These are phyloP conservation scores for Botrytis squamosa DNA, from an alignment of 2,329 filamentous ascomycete species.

Conservation along the genomic window DNA sequence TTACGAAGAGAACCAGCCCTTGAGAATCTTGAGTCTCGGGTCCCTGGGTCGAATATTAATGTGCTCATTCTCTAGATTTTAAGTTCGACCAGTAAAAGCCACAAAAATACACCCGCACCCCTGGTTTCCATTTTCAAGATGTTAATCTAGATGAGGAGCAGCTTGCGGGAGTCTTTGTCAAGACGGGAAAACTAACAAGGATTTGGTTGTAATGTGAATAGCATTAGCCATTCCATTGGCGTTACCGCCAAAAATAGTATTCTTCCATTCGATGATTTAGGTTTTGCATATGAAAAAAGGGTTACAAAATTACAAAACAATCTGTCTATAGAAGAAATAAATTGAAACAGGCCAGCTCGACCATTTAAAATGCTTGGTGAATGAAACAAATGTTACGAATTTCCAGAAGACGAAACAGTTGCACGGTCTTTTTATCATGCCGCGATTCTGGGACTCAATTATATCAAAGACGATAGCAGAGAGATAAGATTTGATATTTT, in stretches of 20 bases:
- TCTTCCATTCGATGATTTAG: neutral
- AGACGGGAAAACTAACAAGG: neutral
- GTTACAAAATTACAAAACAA: neutral
- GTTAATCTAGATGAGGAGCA: neutral
- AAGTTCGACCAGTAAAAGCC: neutral
- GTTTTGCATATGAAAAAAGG: neutral
- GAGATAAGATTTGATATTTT: neutral
- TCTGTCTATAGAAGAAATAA: neutral
- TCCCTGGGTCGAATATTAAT: neutral
- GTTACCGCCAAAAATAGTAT: neutral
- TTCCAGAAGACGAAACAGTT: neutral
- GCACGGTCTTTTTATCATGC: constrained; percentile 3
- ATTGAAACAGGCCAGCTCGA: neutral
- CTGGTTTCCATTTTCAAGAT: constrained; percentile 1
- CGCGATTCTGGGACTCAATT: neutral
- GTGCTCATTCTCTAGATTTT: neutral
- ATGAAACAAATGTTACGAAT: constrained; percentile 1
- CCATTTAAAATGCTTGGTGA: neutral
- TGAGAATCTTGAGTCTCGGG: neutral
- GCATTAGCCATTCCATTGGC: neutral
- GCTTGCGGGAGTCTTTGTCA: neutral
- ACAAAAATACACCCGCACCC: neutral
- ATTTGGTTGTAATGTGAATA: neutral
- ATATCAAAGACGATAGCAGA: neutral
- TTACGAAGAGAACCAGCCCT: constrained; percentile 15